Evolutionary conservation across 306 rosid species (phyloP), one percentile per base, ranked within the genome.

Genomic region (Dalbergia cultrata): DNA sequence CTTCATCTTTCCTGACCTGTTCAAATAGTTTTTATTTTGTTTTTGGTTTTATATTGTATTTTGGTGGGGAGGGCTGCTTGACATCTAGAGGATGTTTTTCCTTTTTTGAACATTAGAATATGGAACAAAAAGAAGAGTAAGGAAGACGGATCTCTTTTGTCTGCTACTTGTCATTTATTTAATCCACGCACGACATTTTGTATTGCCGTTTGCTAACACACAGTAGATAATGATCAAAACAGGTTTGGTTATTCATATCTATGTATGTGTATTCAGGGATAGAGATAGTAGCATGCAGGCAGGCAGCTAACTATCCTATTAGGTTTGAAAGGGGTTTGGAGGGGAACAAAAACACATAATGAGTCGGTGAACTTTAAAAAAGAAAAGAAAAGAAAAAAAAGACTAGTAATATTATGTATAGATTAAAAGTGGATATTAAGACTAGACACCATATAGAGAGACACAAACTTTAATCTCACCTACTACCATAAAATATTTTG

Each of bases 261-360:
- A 9, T 43, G 10, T 43, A 9, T 43, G 10, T 43, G 7, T 43
- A 7, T 43, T 3, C 13, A 3, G 16, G 54, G 14, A 37, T 3
- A 37, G 7, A 37, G 53, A 67, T 59, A 26, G 31, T 0, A 26
- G 31, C 31, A 26, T 26, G 31, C 31, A 26, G 31, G 67, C 26
- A 57, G 83, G 63, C 62, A 70, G 19, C n/a, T 53, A 79, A 12
- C 12, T 47, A 78, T 77, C 64, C 58, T 80, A 63, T 73, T 69
- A 69, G 82, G 74, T 82, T 11, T 16, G 63, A 13, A 83, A 34
- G 44, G 61, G 64, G 71, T 63, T 70, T 57, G 72, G 74, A 53
- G 60, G 43, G 81, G 49, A 56, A 78, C 84, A 83, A n/a, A 44
- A 74, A 76, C 70, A 69, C 70, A 78, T 14, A 37, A 37, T 8